Conservation (phyloP, 2,329 filamentous ascomycete genomes). For the Trichoderma endophyticum region DNA sequence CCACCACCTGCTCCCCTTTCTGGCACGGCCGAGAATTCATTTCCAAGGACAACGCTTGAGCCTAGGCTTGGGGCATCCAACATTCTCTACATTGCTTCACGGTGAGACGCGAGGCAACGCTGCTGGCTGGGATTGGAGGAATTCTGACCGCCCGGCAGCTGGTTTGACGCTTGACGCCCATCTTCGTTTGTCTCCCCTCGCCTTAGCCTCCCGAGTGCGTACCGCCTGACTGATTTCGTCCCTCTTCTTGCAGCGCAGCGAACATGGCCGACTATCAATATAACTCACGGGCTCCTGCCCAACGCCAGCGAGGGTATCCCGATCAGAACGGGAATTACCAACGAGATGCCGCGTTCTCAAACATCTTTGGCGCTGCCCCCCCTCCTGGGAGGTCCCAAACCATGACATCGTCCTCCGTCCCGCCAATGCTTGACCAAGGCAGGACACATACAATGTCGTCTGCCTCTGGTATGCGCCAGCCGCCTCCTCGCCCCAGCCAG, state of each 20-base stretch:
- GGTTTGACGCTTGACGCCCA: slow-evolving; percentile 26
- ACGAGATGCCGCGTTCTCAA: slow-evolving; percentile 91
- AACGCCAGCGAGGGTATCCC: slow-evolving; percentile 48
- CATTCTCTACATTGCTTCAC: slow-evolving; percentile 27
- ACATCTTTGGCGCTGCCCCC: slow-evolving; percentile 87
- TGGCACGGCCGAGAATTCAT: background rate
- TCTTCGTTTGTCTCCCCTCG: slow-evolving; percentile 24
- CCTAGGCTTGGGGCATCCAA: background rate
- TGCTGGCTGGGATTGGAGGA: slow-evolving; percentile 21
- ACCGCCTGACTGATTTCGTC: slow-evolving; percentile 17
- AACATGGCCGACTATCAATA: slow-evolving; percentile 59
- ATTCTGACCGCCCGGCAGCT: background rate
- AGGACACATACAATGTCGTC: slow-evolving; percentile 78
- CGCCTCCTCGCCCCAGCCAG: slow-evolving; percentile 55
- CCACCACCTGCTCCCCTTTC: slow-evolving; percentile 8
- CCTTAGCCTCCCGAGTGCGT: background rate
- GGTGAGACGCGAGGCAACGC: slow-evolving; percentile 34
- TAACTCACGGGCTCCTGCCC: slow-evolving; percentile 48
- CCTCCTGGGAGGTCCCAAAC: slow-evolving; percentile 89
- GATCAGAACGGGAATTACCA: slow-evolving; percentile 55
- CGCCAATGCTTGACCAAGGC: slow-evolving; percentile 54
- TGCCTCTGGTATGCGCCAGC: slow-evolving; percentile 55
- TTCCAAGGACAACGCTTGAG: background rate
- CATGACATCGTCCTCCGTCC: slow-evolving; percentile 76
- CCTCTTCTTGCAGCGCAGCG: slow-evolving; percentile 1